Evolutionary conservation across 306 rosid species (phyloP).

Genomic region (Cotoneaster glaucophyllus): DNA sequence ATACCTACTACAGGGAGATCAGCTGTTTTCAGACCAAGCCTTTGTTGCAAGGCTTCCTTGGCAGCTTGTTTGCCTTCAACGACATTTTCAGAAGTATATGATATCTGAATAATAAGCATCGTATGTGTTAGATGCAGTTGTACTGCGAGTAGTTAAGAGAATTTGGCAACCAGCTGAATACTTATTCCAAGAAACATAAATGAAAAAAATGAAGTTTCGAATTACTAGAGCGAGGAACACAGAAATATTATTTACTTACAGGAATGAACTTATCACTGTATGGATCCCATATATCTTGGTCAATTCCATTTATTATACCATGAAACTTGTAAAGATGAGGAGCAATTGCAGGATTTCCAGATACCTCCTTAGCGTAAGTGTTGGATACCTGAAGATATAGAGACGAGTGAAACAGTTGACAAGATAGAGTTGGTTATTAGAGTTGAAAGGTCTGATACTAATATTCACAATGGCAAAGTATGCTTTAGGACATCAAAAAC

Average conservation of each 20-base stretch:
- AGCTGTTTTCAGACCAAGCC: conserved; percentile 58
- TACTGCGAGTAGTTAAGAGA: not conserved
- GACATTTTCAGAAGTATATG: conserved; percentile 87
- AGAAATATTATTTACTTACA: conserved; percentile 44
- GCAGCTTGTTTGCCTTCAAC: conserved; percentile 92
- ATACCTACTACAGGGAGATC: conserved; percentile 87
- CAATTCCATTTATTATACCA: conserved; percentile 95
- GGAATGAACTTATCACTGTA: conserved; percentile 71
- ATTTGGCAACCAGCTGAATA: not conserved
- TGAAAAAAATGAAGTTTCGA: not conserved
- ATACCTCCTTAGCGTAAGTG: conserved; percentile 78
- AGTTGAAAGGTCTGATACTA: not conserved
- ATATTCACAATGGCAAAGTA: not conserved
- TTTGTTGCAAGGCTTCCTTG: conserved; percentile 81
- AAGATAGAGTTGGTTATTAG: not conserved
- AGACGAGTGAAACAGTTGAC: not conserved
- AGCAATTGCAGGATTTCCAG: conserved; percentile 59
- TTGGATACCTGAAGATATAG: conserved; percentile 65
- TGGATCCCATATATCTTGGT: conserved; percentile 96
- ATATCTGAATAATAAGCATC: conserved; percentile 43
- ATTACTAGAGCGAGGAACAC: not conserved
- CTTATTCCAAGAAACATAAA: not conserved
- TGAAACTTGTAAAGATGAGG: conserved; percentile 82
- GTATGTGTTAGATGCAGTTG: conserved; percentile 19
- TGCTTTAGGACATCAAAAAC: not conserved